phyloP scores from a whole-genome alignment of 805 yeast genomes.

The Komagataella pastoris region DNA sequence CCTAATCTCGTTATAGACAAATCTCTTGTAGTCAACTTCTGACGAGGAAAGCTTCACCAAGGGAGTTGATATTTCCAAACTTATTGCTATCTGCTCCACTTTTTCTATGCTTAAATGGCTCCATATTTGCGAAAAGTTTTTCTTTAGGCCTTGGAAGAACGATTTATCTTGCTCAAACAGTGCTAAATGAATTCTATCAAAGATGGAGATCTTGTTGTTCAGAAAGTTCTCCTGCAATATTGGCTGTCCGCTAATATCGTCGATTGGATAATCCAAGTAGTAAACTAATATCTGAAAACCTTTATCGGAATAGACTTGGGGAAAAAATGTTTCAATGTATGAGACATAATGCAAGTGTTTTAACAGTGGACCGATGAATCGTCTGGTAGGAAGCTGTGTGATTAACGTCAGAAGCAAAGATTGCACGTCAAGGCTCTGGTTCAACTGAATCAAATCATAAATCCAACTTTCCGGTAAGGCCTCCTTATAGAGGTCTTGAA shows the following conservation, averaged over 20 bases:
- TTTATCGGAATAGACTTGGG: slow-evolving; percentile 1
- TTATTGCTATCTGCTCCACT: background rate
- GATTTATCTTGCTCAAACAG: background rate
- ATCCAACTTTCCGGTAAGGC: background rate
- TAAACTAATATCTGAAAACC: slow-evolving; percentile 8
- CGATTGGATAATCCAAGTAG: slow-evolving; percentile 23
- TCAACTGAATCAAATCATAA: background rate
- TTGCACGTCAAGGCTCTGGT: slow-evolving; percentile 2
- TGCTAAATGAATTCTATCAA: background rate
- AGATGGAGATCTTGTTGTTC: background rate
- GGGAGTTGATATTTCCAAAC: background rate
- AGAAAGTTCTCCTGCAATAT: slow-evolving; percentile 7
- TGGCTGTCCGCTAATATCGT: slow-evolving; percentile 24
- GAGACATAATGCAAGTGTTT: slow-evolving; percentile 14
- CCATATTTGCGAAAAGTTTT: background rate
- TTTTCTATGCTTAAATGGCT: background rate
- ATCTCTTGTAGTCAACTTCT: background rate
- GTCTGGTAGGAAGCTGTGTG: slow-evolving; percentile 28
- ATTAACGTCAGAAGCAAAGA: slow-evolving; percentile 15
- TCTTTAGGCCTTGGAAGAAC: background rate
- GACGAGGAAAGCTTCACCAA: background rate
- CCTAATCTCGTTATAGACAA: background rate
- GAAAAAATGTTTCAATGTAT: slow-evolving; percentile 1
- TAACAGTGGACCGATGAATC: slow-evolving; percentile 18
- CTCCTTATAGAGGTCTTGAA: background rate